A percentile compares a stretch with the other conserved stretches of the same genome.
Evolutionary conservation across 805 yeast species (phyloP).

Genomic region (Tetrapisispora arboricola): DNA sequence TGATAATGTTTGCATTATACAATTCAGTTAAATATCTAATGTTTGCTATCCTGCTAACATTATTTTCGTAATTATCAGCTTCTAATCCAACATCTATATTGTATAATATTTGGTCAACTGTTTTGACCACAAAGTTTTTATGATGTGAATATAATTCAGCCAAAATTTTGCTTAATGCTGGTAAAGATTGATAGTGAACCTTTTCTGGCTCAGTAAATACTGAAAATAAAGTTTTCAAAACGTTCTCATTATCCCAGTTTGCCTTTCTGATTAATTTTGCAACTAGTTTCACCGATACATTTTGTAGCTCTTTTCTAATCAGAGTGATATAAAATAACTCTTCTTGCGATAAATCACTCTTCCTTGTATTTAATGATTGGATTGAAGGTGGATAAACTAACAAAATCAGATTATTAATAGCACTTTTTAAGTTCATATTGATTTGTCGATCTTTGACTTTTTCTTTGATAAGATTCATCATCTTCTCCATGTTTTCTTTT

Average conservation of each 20-base stretch:
- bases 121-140: conserved; percentile 33
- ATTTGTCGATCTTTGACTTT: conserved; percentile 41
- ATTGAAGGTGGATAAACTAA: conserved; percentile 47
- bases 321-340: conserved; percentile 41
- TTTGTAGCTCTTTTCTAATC: conserved; percentile 41
- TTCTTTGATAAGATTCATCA: conserved; percentile 46
- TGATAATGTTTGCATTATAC: conserved; percentile 38
- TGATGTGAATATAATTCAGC: conserved; percentile 28
- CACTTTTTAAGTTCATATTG: conserved; percentile 44
- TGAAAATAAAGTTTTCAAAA: conserved; percentile 27
- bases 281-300: conserved; percentile 29
- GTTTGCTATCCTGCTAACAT: conserved; percentile 53
- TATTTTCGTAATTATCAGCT: conserved; percentile 44
- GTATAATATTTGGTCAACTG: conserved; percentile 58
- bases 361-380: conserved; percentile 25
- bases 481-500: conserved; percentile 46
- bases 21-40: conserved; percentile 51
- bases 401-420: conserved; percentile 46
- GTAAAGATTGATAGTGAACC: conserved; percentile 47
- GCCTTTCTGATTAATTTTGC: conserved; percentile 33
- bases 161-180: conserved; percentile 40
- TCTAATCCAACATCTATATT: conserved; percentile 58
- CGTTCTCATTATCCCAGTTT: conserved; percentile 36
- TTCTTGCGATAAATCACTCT: conserved; percentile 31
- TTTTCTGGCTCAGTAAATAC: conserved; percentile 52